Evolutionary conservation across 2,329 filamentous ascomycete genomes (phyloP).

Genomic region (Botrytis tulipae): DNA sequence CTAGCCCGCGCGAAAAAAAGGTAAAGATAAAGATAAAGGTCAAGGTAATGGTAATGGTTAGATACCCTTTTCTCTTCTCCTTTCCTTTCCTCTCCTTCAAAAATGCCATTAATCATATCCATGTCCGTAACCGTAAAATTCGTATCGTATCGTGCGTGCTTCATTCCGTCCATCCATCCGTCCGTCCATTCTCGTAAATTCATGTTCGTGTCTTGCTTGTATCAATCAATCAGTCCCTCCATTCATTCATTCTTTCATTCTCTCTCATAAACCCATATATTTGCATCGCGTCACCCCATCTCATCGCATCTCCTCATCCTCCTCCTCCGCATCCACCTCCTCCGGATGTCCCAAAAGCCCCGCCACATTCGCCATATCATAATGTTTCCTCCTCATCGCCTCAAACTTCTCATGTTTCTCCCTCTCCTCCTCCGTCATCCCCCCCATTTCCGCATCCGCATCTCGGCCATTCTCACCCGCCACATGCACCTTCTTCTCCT

Average conservation of each 20-base stretch:
- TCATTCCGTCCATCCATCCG: not conserved
- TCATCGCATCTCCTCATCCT: constrained; percentile 45
- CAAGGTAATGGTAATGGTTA: not conserved
- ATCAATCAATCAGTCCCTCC: no score
- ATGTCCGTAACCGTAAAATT: not conserved
- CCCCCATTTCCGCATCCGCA: constrained; percentile 49
- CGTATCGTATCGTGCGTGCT: not conserved
- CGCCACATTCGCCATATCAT: constrained; percentile 97
- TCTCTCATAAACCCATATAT: not conserved
- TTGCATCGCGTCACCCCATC: not conserved
- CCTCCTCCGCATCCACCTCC: constrained; percentile 57
- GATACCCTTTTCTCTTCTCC: not conserved
- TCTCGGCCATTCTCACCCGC: constrained; percentile 48
- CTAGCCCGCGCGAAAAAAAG: no score
- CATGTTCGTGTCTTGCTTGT: not conserved
- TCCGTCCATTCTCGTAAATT: not conserved
- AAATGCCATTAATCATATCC: not conserved
- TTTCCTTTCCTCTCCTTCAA: not conserved
- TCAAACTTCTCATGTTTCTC: constrained; percentile 95
- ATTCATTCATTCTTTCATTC: no score
- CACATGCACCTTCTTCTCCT: constrained; percentile 79
- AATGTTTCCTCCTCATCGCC: constrained; percentile 89
- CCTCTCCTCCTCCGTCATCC: constrained; percentile 67
- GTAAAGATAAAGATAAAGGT: no score
- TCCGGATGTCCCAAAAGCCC: constrained; percentile 77